Conservation (phyloP, 441 rosid species). For the Adansonia madagascariensis region DNA sequence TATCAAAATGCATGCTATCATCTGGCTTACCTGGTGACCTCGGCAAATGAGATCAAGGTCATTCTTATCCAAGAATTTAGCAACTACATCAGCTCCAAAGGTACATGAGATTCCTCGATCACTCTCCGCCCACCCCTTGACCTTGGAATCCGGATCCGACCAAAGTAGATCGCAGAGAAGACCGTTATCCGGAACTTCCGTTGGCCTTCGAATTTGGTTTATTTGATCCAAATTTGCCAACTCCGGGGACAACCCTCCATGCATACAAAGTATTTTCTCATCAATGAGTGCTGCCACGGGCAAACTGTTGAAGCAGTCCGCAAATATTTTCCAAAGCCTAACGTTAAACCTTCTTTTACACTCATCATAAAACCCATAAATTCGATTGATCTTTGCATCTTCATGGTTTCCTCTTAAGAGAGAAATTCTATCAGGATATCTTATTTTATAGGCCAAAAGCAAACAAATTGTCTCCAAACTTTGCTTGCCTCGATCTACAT, state of each 20-base stretch:
- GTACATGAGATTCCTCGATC: conserved; percentile 96
- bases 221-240: conserved; percentile 75
- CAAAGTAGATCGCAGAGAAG: conserved; percentile 97
- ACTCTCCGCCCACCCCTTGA: conserved; percentile 84
- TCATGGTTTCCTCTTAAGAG: conserved; percentile 98
- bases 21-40: conserved; percentile 82
- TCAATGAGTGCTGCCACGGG: conserved; percentile 95
- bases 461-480: conserved; percentile 96
- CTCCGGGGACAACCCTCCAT: conserved; percentile 94
- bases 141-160: conserved; percentile 88
- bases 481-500: conserved; percentile 94
- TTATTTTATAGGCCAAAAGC: conserved; percentile 91
- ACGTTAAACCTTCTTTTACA: conserved; percentile 97
- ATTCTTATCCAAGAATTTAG: conserved; percentile 86
- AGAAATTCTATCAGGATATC: conserved; percentile 66
- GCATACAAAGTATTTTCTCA: conserved; percentile 93
- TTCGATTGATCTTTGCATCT: conserved; percentile 93
- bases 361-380: conserved; percentile 96
- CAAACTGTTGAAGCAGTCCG: conserved; percentile 91
- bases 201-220: conserved; percentile 76
- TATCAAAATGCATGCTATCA: conserved; percentile 3
- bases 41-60: conserved; percentile 95
- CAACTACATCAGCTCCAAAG: conserved; percentile 81
- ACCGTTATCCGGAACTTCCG: conserved; percentile 88
- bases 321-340: conserved; percentile 91